phyloP scores from a whole-genome alignment of 805 yeast genomes.

The Starmera quercuum region DNA sequence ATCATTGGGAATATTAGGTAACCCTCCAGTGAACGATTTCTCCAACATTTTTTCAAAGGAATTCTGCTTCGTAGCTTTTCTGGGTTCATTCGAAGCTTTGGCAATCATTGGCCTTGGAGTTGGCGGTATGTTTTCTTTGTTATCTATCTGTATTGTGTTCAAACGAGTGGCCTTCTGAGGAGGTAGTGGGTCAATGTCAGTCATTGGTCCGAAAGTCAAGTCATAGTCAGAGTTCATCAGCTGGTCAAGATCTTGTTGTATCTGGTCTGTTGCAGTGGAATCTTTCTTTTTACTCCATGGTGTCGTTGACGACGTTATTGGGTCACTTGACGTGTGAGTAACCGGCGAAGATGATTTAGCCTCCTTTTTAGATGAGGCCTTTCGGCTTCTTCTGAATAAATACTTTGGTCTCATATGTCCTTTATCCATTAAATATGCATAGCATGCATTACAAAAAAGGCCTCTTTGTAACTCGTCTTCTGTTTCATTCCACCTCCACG shows the following conservation, averaged over 20 bases:
- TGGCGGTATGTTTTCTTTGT: conserved; percentile 37
- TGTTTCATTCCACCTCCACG: conserved; percentile 21
- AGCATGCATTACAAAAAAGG: conserved; percentile 18
- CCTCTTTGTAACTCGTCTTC: conserved; percentile 17
- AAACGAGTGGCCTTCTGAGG: background rate
- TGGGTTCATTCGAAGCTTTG: background rate
- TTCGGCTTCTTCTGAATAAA: conserved; percentile 5
- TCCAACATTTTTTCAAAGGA: conserved; percentile 29
- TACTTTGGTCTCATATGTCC: conserved; percentile 19
- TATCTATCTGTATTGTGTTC: conserved; percentile 3
- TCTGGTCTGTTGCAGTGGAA: conserved; percentile 5
- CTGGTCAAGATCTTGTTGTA: conserved; percentile 11
- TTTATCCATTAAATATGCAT: conserved; percentile 14
- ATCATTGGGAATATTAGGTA: conserved; percentile 9
- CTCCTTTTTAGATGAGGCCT: background rate
- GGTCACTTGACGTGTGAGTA: background rate
- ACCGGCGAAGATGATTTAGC: conserved; percentile 1
- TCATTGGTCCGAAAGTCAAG: conserved; percentile 20
- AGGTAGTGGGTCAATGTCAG: conserved; percentile 22
- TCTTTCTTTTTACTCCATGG: background rate
- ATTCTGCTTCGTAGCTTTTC: conserved; percentile 19
- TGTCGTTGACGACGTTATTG: background rate
- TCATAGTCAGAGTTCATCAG: conserved; percentile 28
- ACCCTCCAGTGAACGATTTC: conserved; percentile 28
- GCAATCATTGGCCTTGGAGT: background rate